These are phyloP conservation scores for Persicaria maculosa DNA, from an alignment of 148 eudicot species.

Conservation along the genomic window DNA sequence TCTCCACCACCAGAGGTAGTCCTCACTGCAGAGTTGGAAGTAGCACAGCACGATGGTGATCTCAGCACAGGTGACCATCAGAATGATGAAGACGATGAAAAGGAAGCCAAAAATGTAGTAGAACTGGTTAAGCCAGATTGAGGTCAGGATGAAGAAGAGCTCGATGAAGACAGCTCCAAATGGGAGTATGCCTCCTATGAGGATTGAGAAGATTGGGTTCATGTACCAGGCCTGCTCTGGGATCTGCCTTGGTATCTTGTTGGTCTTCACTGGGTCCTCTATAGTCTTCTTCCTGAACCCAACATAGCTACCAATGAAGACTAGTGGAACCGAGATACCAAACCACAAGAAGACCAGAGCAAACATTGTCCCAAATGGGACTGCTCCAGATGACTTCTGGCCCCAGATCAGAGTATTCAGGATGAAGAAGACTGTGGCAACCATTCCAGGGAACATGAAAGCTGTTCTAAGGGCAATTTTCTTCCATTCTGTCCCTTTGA, in stretches of 20 bases:
- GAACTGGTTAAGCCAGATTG: slow-evolving; percentile 21
- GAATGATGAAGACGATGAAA: slow-evolving; percentile 26
- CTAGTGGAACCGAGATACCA: slow-evolving; percentile 41
- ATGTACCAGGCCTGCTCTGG: slow-evolving; percentile 35
- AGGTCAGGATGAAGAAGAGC: too few species aligned
- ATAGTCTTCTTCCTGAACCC: slow-evolving; percentile 26
- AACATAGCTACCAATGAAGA: slow-evolving; percentile 31
- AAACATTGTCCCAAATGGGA: slow-evolving; percentile 21
- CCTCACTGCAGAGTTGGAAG: slow-evolving; percentile 31
- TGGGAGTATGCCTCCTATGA: slow-evolving; percentile 34
- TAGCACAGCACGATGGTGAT: slow-evolving; percentile 20
- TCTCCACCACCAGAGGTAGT: slow-evolving; percentile 48
- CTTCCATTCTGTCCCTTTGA: slow-evolving; percentile 42
- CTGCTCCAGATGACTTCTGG: slow-evolving; percentile 31
- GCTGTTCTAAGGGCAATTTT: slow-evolving; percentile 32
- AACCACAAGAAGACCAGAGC: slow-evolving; percentile 40
- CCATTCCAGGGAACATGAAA: slow-evolving; percentile 35
- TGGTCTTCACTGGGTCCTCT: slow-evolving; percentile 8
- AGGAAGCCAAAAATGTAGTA: slow-evolving; percentile 35
- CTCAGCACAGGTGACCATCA: slow-evolving; percentile 32
- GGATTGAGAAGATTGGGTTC: slow-evolving; percentile 24
- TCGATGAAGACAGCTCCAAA: not conserved
- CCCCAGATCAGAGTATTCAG: slow-evolving; percentile 38
- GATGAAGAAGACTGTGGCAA: slow-evolving; percentile 34
- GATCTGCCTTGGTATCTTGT: slow-evolving; percentile 32